Conservation (phyloP, 306 rosid genomes). For the Medicago lupulina region DNA sequence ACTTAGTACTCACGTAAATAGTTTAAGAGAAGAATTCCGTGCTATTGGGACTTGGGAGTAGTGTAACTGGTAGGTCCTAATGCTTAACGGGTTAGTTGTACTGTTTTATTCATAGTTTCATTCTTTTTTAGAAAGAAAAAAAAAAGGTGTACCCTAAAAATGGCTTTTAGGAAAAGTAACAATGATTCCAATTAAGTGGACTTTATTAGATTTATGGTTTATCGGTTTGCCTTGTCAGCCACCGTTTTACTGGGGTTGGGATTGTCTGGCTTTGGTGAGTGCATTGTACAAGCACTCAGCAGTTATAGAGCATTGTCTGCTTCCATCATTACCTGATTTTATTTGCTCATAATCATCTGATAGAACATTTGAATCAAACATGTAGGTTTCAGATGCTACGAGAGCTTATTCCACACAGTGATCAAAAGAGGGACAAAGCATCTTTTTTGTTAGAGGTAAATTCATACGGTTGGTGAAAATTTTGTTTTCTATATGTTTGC, state of each 20-base stretch:
- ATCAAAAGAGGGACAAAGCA: conserved; percentile 98
- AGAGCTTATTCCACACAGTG: conserved; percentile 92
- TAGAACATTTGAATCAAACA: conserved; percentile 26
- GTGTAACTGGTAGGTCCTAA: conserved; percentile 1
- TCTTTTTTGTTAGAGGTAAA: conserved; percentile 91
- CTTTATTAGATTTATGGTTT: conserved; percentile 20
- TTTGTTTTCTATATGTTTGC: conserved; percentile 11
- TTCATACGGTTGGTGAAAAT: conserved; percentile 11
- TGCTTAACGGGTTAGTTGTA: background rate
- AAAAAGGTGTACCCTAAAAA: background rate
- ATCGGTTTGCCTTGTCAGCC: conserved; percentile 13
- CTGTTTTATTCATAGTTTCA: background rate
- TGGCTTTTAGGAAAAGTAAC: background rate
- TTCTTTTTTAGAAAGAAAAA: background rate
- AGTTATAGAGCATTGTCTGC: conserved; percentile 1
- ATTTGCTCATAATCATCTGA: conserved; percentile 31
- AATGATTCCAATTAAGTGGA: background rate
- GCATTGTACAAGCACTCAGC: background rate
- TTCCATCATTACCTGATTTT: conserved; percentile 14
- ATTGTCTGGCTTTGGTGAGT: background rate
- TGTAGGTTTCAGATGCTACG: conserved; percentile 94
- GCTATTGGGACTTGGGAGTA: background rate
- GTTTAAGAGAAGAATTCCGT: background rate
- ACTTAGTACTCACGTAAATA: background rate
- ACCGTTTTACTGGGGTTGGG: conserved; percentile 2